Conservation (phyloP, 1,139 yeast genomes). For the Pichia sp. region DNA sequence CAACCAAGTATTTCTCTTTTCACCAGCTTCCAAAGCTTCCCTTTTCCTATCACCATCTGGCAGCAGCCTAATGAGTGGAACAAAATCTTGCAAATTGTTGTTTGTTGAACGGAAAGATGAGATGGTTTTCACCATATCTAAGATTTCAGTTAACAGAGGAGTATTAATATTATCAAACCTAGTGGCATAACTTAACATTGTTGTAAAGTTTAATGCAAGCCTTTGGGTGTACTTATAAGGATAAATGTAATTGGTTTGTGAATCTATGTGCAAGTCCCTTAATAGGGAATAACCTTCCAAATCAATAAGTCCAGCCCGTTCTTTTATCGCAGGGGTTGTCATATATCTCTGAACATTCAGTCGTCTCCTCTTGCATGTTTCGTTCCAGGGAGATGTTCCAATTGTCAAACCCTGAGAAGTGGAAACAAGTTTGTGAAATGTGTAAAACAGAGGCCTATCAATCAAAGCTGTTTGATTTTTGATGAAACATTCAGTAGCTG, state of each 20-base stretch:
- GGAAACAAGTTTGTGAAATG: slow-evolving; percentile 56
- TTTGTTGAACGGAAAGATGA: slow-evolving; percentile 54
- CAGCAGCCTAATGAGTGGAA: slow-evolving; percentile 41
- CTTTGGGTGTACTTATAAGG: slow-evolving; percentile 39
- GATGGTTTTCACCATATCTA: slow-evolving; percentile 53
- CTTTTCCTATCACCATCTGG: slow-evolving; percentile 28
- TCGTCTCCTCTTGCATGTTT: slow-evolving; percentile 43
- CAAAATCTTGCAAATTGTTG: slow-evolving; percentile 50
- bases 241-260: slow-evolving; percentile 6
- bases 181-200: slow-evolving; percentile 53
- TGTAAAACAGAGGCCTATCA: slow-evolving; percentile 57
- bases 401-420: slow-evolving; percentile 52
- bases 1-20: slow-evolving; percentile 51
- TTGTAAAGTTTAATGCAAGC: slow-evolving; percentile 47
- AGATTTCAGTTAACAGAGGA: slow-evolving; percentile 42
- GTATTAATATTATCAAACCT: slow-evolving; percentile 38
- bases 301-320: slow-evolving; percentile 35
- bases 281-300: slow-evolving; percentile 31
- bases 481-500: slow-evolving; percentile 48
- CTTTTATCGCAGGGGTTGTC: slow-evolving; percentile 33
- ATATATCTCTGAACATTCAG: slow-evolving; percentile 47
- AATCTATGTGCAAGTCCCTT: slow-evolving; percentile 13
- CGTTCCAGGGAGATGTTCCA: slow-evolving; percentile 66
- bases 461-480: slow-evolving; percentile 43
- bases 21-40: slow-evolving; percentile 33